Base-by-base conservation (phyloP, 805 yeast species). In the Candida nemodendra region DNA sequence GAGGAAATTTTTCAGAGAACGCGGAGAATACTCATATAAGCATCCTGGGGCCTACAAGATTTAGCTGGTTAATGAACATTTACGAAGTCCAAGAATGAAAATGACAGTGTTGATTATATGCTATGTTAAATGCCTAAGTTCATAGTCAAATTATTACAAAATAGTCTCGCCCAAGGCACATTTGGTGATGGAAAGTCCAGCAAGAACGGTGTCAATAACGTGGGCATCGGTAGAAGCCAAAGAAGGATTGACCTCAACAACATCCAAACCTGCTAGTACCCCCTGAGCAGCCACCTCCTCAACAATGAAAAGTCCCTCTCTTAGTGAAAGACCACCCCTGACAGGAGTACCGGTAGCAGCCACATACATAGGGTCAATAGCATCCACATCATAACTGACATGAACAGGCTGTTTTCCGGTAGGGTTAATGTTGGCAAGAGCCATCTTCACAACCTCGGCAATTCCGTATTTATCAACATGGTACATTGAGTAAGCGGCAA, bases 301-400 rank as follows among this genome's bases (percentile, higher is more conserved):
- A 44, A 90, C 93, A 37, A 91, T 65, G 59, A 84, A 91, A 60
- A 93, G 74, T 34, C 96, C 97, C 66, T 91, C 99, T 67, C 99
- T 78, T 63, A 91, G 74, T 7, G 96, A 82, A 48, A 91, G 71
- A 3, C 99, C 99, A 48, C 98, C 98, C 61, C 95, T 81, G 12
- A 91, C 99, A 29, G 97, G 91, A 1, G 99, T 93, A 38, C 99
- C 99, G 1, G 99, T 91, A 27, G 97, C 95, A 14, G 96, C 97
- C 11, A 93, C 96, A 57, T 71, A 89, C 45, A 79, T 73, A 32
- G 98, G 98, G 64, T 91, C 99, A 41, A 93, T 82, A 29, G 97
- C 97, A 65, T 91, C 99, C 30, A 91, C 97, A 59, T 91, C 99
- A 60, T 90, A 91, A 18, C 95, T 83, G 48, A 93, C 66, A 68